Evolutionary conservation across 2,329 filamentous ascomycete species (phyloP), one percentile per base, ranked within the genome.

Genomic region (Hyphodiscus sp.): DNA sequence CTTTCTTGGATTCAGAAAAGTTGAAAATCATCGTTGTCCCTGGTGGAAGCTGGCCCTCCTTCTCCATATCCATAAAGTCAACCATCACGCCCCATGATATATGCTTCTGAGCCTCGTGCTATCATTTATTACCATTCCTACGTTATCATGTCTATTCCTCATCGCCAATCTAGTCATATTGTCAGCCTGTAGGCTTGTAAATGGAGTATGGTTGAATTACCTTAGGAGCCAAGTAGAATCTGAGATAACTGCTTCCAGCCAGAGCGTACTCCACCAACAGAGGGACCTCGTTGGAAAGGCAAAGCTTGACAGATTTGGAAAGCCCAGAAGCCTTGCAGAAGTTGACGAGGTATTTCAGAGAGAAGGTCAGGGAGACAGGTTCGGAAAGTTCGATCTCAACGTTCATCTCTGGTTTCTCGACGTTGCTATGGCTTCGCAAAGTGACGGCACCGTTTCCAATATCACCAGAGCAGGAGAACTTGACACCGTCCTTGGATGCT

Each of bases 161-260:
- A 62, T 85, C 81, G 61, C 81, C 86, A 67, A 90, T 90, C 86
- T 90, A 63, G 44, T 60, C 29, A 52, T 20, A 44, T 11, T 9
- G 53, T 66, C 58, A 65, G 60, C 41, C 19, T 33, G 13, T 18
- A 30, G 23, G 20, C 33, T 20, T 10, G 23, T n/a, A 30, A 54
- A 26, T 8, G 2, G 9, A 33, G 8, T 23, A 1, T 1, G 23
- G 13, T 33, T 5, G 23, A 53, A 47, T 46, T 65, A 94, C 94
- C 91, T 99, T 99, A 61, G 94, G 94, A 61, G 94, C 94, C 65
- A 99, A 83, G 75, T 97, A 99, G 82, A 97, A 99, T 68, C 92
- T 84, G 73, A 99, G 75, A 73, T 94, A 94, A 72, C 89, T 94
- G 76, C 83, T 90, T 61, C 88, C 87, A 51, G 79, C 78, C 57